These are phyloP conservation scores for Salix arbutifolia DNA, from an alignment of 345 rosid genomes.

Conservation along the genomic window DNA sequence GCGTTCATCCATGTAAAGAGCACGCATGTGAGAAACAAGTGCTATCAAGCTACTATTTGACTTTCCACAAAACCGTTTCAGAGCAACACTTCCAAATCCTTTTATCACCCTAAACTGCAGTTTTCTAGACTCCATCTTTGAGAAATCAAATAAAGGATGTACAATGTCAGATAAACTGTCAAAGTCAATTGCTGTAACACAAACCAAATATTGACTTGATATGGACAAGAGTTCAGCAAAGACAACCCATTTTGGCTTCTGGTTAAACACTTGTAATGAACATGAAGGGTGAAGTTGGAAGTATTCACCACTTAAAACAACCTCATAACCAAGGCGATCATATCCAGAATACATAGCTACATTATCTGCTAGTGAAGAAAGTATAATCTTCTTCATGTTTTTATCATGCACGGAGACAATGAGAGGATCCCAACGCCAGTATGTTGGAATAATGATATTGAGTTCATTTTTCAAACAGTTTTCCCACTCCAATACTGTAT, in stretches of 20 bases:
- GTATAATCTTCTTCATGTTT: conserved; percentile 53
- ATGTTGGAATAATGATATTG: conserved; percentile 44
- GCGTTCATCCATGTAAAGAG: conserved; percentile 53
- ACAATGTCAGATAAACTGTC: conserved; percentile 50
- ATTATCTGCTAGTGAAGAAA: conserved; percentile 74
- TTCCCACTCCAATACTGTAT: conserved; percentile 67
- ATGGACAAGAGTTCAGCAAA: conserved; percentile 69
- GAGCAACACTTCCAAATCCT: conserved; percentile 53
- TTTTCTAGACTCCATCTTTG: conserved; percentile 47
- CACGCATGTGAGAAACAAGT: conserved; percentile 49
- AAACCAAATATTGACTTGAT: conserved; percentile 63
- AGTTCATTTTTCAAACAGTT: conserved; percentile 64
- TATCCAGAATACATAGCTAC: conserved; percentile 83
- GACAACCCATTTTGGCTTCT: conserved; percentile 89
- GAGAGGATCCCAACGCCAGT: conserved; percentile 67
- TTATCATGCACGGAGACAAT: conserved; percentile 38
- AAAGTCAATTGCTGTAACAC: conserved; percentile 78
- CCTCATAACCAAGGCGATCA: conserved; percentile 83
- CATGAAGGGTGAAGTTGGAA: conserved; percentile 82
- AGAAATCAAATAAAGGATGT: conserved; percentile 66
- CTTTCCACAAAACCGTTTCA: conserved; percentile 79
- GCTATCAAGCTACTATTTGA: conserved; percentile 45
- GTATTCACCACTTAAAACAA: conserved; percentile 68
- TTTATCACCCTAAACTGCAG: conserved; percentile 50
- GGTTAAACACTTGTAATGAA: conserved; percentile 64